Evolutionary conservation across 2,329 filamentous ascomycete genomes (phyloP).

Genomic region (Epichloe uncinata): DNA sequence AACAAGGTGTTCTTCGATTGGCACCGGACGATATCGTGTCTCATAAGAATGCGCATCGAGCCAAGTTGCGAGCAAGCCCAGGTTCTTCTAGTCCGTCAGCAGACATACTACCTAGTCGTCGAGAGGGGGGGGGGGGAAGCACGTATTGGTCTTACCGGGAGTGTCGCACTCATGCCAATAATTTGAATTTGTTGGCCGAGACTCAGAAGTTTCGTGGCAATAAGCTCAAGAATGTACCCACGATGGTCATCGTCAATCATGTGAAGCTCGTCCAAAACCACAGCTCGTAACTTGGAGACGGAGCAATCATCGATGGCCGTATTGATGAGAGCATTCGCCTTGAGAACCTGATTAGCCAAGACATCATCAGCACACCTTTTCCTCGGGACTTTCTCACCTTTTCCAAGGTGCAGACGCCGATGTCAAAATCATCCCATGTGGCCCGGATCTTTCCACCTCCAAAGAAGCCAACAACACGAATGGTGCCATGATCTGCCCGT

Average conservation of each 20-base stretch:
- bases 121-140: not conserved
- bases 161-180: conserved; percentile 67
- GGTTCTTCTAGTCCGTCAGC: conserved; percentile 38
- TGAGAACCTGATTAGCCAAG: conserved; percentile 3
- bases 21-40: conserved; percentile 61
- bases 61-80: conserved; percentile 55
- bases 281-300: conserved; percentile 48
- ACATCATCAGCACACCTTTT: not conserved
- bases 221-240: conserved; percentile 61
- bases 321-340: conserved; percentile 66
- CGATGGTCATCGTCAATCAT: conserved; percentile 68
- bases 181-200: conserved; percentile 56
- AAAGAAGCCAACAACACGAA: conserved; percentile 61
- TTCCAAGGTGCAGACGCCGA: conserved; percentile 69
- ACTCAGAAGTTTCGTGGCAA: conserved; percentile 60
- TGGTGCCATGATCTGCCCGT: conserved; percentile 40
- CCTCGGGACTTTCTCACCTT: conserved; percentile 31
- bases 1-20: conserved; percentile 61
- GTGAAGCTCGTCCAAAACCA: conserved; percentile 69
- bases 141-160: conserved; percentile 39
- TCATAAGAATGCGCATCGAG: conserved; percentile 58
- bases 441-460: conserved; percentile 55
- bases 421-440: conserved; percentile 62
- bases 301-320: conserved; percentile 57
- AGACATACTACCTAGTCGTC: not conserved